These are phyloP conservation scores for Aspergillus luchuensis DNA, from an alignment of 2,329 filamentous ascomycete species.

Conservation along the genomic window DNA sequence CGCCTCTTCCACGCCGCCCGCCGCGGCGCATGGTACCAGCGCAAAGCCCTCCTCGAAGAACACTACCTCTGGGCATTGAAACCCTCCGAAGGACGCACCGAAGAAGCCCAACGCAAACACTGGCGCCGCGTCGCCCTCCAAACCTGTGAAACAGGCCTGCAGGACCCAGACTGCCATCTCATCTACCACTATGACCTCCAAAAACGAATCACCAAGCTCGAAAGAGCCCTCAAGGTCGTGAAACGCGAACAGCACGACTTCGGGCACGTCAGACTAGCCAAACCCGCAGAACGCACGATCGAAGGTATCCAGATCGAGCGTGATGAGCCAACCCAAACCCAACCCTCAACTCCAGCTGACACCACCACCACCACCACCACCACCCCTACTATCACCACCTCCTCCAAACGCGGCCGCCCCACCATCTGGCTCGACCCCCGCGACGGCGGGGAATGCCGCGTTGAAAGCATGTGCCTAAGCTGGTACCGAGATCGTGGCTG, in stretches of 20 bases:
- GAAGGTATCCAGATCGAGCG: slow-evolving; percentile 76
- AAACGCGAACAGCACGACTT: slow-evolving; percentile 92
- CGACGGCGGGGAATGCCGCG: slow-evolving; percentile 73
- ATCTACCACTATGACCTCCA: slow-evolving; percentile 95
- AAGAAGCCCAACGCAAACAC: slow-evolving; percentile 71
- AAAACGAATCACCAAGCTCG: slow-evolving; percentile 88
- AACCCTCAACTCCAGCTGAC: neutral
- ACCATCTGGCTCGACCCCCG: slow-evolving; percentile 85
- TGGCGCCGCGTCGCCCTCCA: slow-evolving; percentile 76
- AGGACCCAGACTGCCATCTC: slow-evolving; percentile 85
- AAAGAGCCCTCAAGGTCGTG: slow-evolving; percentile 78
- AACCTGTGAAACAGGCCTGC: slow-evolving; percentile 83
- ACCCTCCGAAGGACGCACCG: slow-evolving; percentile 49
- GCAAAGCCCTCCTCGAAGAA: slow-evolving; percentile 90
- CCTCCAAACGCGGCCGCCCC: slow-evolving; percentile 47
- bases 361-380: too few species aligned
- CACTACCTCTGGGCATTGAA: slow-evolving; percentile 79
- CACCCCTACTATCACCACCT: too few species aligned
- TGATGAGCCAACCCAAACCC: slow-evolving; percentile 42
- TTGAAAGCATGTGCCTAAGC: slow-evolving; percentile 92
- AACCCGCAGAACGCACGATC: slow-evolving; percentile 73
- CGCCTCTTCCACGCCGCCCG: slow-evolving; percentile 81
- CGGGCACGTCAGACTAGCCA: slow-evolving; percentile 75
- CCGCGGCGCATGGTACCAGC: slow-evolving; percentile 91
- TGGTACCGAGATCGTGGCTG: slow-evolving; percentile 81